Evolutionary conservation across 495 filamentous ascomycete genomes (phyloP).

Genomic region (Tuber melanosporum): DNA sequence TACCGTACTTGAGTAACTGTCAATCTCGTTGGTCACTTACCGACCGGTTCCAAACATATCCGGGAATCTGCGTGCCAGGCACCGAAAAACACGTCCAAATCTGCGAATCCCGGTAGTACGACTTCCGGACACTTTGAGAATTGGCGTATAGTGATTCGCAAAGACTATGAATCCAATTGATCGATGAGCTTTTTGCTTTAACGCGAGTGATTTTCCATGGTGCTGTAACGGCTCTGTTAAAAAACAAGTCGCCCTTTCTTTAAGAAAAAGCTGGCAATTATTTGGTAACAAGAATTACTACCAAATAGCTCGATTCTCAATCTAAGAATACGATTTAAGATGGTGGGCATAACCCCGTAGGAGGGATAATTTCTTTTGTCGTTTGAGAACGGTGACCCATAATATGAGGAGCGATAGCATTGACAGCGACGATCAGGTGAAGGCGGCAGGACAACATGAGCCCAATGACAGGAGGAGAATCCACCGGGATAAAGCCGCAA

Average conservation of each 20-base stretch:
- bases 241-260: background rate
- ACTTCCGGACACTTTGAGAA: background rate
- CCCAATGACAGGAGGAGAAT: background rate
- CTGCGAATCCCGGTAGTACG: background rate
- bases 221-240: background rate
- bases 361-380: background rate
- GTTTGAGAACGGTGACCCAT: background rate
- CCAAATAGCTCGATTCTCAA: background rate
- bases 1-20: background rate
- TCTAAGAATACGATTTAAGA: background rate
- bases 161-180: background rate
- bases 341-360: background rate
- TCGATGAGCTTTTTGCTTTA: background rate
- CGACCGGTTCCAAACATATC: background rate
- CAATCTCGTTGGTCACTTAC: background rate
- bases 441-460: background rate
- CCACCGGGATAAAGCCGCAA: background rate
- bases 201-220: background rate
- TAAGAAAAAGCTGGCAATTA: background rate
- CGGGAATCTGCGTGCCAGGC: background rate
- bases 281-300: background rate
- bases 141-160: background rate
- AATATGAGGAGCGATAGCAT: background rate
- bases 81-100: background rate
- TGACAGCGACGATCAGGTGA: background rate